A percentile compares a stretch with the other conserved stretches of the same genome.
Evolutionary conservation across 2,329 filamentous ascomycete genomes (phyloP).

Genomic region (Cladorrhinum sp.): DNA sequence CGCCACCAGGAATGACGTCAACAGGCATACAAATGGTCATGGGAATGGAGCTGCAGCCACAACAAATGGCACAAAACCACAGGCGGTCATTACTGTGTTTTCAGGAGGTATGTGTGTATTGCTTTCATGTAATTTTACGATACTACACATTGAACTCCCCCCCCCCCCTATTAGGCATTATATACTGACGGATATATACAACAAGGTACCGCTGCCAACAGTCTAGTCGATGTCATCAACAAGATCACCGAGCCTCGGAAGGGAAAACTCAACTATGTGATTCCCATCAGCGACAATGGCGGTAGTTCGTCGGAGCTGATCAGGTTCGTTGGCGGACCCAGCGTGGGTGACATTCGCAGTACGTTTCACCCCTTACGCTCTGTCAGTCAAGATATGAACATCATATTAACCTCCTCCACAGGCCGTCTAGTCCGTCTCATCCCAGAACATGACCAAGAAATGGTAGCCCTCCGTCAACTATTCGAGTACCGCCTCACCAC

Average conservation of each 20-base stretch:
- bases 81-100: constrained; percentile 27
- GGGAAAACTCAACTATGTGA: constrained; percentile 75
- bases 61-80: constrained; percentile 1
- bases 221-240: constrained; percentile 85
- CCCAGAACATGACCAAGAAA: constrained; percentile 62
- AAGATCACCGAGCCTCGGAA: constrained; percentile 60
- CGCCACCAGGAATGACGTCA: neutral
- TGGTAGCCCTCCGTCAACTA: constrained; percentile 71
- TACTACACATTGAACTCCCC: neutral
- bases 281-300: constrained; percentile 94
- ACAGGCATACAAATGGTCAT: neutral
- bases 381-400: constrained; percentile 33
- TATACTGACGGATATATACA: neutral
- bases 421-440: constrained; percentile 82
- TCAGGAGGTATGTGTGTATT: constrained; percentile 27
- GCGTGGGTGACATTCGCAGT: constrained; percentile 67
- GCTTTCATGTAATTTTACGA: neutral
- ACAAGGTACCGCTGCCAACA: constrained; percentile 84
- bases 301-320: constrained; percentile 92
- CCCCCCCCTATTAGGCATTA: neutral
- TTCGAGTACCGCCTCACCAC: constrained; percentile 86
- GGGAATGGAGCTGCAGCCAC: constrained; percentile 1
- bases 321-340: constrained; percentile 89
- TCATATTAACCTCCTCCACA: no score
- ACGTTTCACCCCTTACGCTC: neutral